Evolutionary conservation across 192 early-diverging fungal genomes (phyloP), one percentile per base, ranked within the genome.

Genomic region (Phycomyces blakesleeanus): DNA sequence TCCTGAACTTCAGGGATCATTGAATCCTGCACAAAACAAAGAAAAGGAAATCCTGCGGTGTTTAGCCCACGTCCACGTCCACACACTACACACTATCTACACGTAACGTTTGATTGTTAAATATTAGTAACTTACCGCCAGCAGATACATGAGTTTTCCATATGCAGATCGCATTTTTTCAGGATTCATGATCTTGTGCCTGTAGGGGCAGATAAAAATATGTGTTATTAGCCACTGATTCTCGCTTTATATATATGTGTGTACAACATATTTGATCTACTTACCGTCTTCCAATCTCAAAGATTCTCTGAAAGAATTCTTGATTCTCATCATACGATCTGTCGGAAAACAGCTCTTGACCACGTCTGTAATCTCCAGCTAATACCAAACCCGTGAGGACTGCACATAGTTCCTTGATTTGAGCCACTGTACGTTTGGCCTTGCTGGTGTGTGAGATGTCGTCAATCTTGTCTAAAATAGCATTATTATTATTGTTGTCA

Each of bases 121-220:
- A n/a, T n/a, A n/a, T n/a, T n/a, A n/a, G 40, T 44, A 22, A 51
- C 63, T 69, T 68, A 82, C 80, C 69, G 81, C 80, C 52, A 98
- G 80, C 73, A 98, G 59, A 76, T 95, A 97, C 83, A 97, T 89
- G 53, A 98, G 78, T 72, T 98, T 98, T 51, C 97, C 97, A 71
- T 98, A 98, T 22, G 91, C 91, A 58, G 83, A 78, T 57, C 97
- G 82, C 94, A 98, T 97, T 74, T 95, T 94, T 69, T 98, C 97
- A 0, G 97, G 97, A 65, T 93, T 91, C 89, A 90, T 91, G 69
- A 92, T 89, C 76, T 93, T 93, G 71, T 93, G 89, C 44, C 73
- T 63, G 22, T 41, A 53, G n/a, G n/a, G n/a, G n/a, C n/a, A n/a
- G n/a, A n/a, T 0, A 27, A 47, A 22, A 26, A 51, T 2, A 22